Evolutionary conservation across 352 stramenopile genomes (phyloP).

Genomic region (Aphanomyces astaci): DNA sequence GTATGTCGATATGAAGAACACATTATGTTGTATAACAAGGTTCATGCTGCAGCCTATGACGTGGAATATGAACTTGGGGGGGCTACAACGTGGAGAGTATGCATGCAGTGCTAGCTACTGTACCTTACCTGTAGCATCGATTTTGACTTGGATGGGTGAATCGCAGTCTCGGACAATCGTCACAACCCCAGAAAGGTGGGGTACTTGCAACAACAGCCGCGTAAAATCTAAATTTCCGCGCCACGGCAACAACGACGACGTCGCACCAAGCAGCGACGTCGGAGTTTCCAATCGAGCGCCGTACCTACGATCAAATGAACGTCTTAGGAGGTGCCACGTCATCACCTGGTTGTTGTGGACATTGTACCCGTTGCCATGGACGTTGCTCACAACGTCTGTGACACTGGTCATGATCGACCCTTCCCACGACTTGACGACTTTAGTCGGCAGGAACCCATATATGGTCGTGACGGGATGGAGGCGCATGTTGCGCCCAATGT

Average conservation of each 20-base stretch:
- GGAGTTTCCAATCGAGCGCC: constrained; percentile 30
- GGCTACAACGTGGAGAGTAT: background rate
- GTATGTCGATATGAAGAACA: no score
- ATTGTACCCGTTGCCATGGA: constrained; percentile 21
- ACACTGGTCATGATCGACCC: constrained; percentile 31
- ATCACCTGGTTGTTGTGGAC: no score
- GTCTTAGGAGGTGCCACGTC: no score
- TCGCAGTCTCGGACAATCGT: constrained; percentile 16
- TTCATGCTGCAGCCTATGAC: no score
- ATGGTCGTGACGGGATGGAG: constrained; percentile 29
- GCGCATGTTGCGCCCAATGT: constrained; percentile 30
- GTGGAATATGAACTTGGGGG: constrained; percentile 4
- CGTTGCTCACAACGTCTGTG: constrained; percentile 22
- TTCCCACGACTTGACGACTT: constrained; percentile 24
- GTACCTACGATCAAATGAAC: constrained; percentile 24
- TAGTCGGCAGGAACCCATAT: constrained; percentile 19
- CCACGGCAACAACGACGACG: constrained; percentile 9
- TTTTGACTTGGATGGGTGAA: constrained; percentile 5
- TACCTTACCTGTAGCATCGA: constrained; percentile 5
- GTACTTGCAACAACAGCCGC: constrained; percentile 10
- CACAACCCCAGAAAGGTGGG: constrained; percentile 1
- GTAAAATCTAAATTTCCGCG: constrained; percentile 8
- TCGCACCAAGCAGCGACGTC: constrained; percentile 19
- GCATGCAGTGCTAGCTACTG: background rate
- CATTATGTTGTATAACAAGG: no score